Base-by-base conservation (phyloP, 192 early-diverging fungal genomes). In the Backusella tarrabulga region DNA sequence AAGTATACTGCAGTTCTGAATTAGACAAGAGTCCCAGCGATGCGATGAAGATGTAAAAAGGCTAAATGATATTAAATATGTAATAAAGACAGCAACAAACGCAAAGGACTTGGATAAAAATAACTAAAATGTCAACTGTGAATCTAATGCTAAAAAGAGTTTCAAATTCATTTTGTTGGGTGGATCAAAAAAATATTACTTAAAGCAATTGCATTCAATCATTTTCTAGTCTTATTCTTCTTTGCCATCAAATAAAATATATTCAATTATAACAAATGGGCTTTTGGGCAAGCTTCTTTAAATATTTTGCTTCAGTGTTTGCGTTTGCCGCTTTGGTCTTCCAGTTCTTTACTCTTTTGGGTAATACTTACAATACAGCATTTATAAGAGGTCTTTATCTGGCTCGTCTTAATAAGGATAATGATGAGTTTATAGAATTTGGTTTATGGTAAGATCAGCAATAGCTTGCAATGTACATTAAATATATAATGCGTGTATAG, bases 21-120 rank as follows among this genome's bases (percentile, higher is more conserved):
- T 17, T 75, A 4, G 74, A 75, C 41, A 75, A 75, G 7, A 66
- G 14, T 9, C 67, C 74, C 11, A 50, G 9, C 44, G 63, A 75
- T 35, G 29, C 74, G 11, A 75, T 75, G 74, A 75, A 75, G 66
- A 75, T 75, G 74, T 75, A 68, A 46, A 40, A 40, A 40, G 38
- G 38, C 38, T 40, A 40, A 68, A 74, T 17, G 29, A 56, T 36
- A 19, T 29, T 44, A 56, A 46, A 68, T 29, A 38, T 42, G 40
- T 29, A 67, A 68, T 35, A 36, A 38, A 74, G 60, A n/a, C 35
- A 60, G 41, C 38, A 72, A 72, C 23, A 71, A 71, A 71, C 8
- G 15, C 15, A n/a, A 63, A 63, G 23, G 23, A 63, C 11, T 14
- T 63, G 23, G 56, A 29, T 63, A 63, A 63, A 60, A 17, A 44